Percentiles rank a stretch among this genome's conserved stretches.
Conservation (phyloP, 805 yeast genomes). For the Pichia insulana region DNA sequence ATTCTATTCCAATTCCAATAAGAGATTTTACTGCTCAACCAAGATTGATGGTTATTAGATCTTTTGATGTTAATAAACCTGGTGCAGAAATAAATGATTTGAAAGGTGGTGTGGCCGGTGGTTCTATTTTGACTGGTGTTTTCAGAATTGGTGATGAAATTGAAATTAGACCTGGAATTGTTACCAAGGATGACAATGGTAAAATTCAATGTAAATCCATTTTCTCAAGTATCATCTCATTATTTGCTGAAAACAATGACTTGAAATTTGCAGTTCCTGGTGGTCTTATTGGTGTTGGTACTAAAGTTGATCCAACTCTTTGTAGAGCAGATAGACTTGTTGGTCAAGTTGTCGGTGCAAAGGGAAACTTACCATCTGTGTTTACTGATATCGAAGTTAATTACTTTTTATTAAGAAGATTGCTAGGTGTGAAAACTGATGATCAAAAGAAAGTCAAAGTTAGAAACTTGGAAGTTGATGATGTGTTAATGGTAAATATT, state of each 20-base stretch:
- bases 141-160: conserved; percentile 96
- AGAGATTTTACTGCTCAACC: conserved; percentile 94
- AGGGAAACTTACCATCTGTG: conserved; percentile 90
- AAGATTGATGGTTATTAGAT: conserved; percentile 91
- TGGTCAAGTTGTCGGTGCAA: conserved; percentile 98
- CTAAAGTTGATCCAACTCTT: conserved; percentile 95
- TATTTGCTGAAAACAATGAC: conserved; percentile 96
- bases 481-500: conserved; percentile 96
- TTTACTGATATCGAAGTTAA: conserved; percentile 97
- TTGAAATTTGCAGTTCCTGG: conserved; percentile 99
- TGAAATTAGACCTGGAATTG: conserved; percentile 98
- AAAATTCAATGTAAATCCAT: conserved; percentile 94
- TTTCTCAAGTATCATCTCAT: conserved; percentile 84
- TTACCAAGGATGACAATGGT: conserved; percentile 81
- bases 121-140: conserved; percentile 94
- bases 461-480: conserved; percentile 86
- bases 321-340: conserved; percentile 99
- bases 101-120: conserved; percentile 99
- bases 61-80: conserved; percentile 97
- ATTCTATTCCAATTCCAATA: conserved; percentile 90
- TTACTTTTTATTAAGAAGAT: conserved; percentile 91
- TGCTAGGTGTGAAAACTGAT: conserved; percentile 96
- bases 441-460: conserved; percentile 97
- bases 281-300: conserved; percentile 99
- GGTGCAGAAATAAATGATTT: conserved; percentile 95